Conservation (phyloP, 495 filamentous ascomycete species). For the Penicillium pulvis region DNA sequence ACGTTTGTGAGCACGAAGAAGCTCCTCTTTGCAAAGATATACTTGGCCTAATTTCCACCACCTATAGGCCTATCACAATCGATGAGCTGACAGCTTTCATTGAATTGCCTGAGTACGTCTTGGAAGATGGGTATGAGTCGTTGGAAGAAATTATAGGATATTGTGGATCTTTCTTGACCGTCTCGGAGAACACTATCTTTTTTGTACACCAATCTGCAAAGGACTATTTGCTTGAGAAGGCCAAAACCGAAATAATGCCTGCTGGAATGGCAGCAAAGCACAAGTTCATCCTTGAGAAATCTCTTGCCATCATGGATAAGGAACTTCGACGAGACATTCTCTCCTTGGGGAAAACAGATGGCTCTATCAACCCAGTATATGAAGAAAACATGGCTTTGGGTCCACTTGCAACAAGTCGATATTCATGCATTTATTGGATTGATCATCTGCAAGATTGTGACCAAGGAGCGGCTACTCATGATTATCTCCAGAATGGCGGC, state of each 20-base stretch:
- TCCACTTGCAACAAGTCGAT: background rate
- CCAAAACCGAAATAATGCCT: conserved; percentile 19
- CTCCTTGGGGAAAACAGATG: conserved; percentile 5
- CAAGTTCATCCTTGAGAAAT: conserved; percentile 28
- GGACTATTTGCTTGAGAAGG: conserved; percentile 30
- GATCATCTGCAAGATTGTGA: background rate
- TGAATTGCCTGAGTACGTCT: background rate
- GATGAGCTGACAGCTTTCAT: conserved; percentile 26
- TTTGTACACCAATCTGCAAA: conserved; percentile 50
- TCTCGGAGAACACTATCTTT: conserved; percentile 27
- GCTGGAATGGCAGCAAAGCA: conserved; percentile 8
- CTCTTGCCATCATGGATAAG: conserved; percentile 20
- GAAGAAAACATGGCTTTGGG: background rate
- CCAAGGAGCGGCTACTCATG: background rate
- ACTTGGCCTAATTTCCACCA: conserved; percentile 18
- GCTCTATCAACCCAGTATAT: conserved; percentile 1
- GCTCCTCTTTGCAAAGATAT: conserved; percentile 9
- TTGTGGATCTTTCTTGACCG: conserved; percentile 20
- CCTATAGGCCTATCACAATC: conserved; percentile 28
- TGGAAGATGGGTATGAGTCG: conserved; percentile 6
- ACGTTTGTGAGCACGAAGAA: conserved; percentile 11
- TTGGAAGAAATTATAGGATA: conserved; percentile 16
- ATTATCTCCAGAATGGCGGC: background rate
- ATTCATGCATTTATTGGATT: conserved; percentile 11
- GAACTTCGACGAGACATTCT: conserved; percentile 27